Evolutionary conservation across 2,329 filamentous ascomycete species (phyloP), one percentile per base, ranked within the genome.

Genomic region (Xylariaceae sp.): DNA sequence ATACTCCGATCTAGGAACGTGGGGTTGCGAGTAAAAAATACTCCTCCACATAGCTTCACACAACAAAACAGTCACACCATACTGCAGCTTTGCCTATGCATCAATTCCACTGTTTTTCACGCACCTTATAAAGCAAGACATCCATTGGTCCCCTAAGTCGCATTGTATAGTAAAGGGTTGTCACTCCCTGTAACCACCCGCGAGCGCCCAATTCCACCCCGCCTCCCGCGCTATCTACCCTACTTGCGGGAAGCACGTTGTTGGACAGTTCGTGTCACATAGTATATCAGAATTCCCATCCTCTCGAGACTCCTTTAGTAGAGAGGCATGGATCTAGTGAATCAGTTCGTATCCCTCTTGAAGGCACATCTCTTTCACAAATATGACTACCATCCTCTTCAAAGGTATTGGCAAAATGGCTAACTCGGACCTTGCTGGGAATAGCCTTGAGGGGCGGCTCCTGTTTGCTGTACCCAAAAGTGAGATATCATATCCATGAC

Each of bases 401-500:
- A 20, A 30, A 15, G 48, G n/a, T 35, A 20, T 48, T 42, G 43
- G 27, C 35, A 52, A 35, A 55, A 67, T 70, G 63, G 64, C 73
- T 76, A 64, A 76, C 64, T 58, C 66, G 55, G 60, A 67, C 45
- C 59, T 61, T 20, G 27, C 54, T 29, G 39, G 55, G 21, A 57
- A 65, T 68, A 96, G 92, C 78, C 82, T 97, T 71, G 91, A 94
- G 80, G 92, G 93, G 70, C 89, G 94, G 62, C 83, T 97, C 52
- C 84, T 97, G 59, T 97, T 99, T 71, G 94, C 94, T 58, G 91
- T 99, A n/a, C 94, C 94, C 57, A 99, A 99, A 79, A 99, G 91
- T 92, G 78, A 79, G 89, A 85, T 27, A 27, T 30, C 13, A 35
- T 37, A 13, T 41, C 9, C 43, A 24, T 10, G 15, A 13, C 32